A percentile compares a stretch with the other conserved stretches of the same genome.
Conservation (phyloP, 1,284 basidiomycete genomes). For the Violaceomyces palustris region DNA sequence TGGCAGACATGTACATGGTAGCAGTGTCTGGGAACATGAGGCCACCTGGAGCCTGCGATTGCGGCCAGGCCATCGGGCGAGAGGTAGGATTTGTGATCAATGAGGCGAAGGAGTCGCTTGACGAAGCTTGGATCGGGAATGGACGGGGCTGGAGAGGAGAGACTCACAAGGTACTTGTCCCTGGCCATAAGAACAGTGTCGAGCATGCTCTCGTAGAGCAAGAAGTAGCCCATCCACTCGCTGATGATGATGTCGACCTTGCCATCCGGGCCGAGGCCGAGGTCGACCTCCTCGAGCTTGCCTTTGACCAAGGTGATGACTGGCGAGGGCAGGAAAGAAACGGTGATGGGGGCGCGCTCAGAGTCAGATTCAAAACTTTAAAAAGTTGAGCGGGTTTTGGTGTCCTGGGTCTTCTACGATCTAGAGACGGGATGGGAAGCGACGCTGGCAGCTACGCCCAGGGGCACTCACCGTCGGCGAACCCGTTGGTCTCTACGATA, state of each 20-base stretch:
- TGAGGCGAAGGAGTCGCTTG: too few relatives aligned
- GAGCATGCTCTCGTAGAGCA: slow-evolving; percentile 96
- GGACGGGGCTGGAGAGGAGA: too few relatives aligned
- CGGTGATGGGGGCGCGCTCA: too few relatives aligned
- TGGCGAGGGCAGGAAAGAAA: too few relatives aligned
- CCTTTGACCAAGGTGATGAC: slow-evolving; percentile 90
- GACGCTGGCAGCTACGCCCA: neutral
- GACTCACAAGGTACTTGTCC: slow-evolving; percentile 92
- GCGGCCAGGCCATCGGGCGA: too few relatives aligned
- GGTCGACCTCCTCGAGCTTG: slow-evolving; percentile 81
- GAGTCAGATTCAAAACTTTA: too few relatives aligned
- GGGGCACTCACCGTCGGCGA: slow-evolving; percentile 63
- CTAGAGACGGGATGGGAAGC: neutral
- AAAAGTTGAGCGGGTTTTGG: too few relatives aligned
- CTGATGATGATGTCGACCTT: slow-evolving; percentile 90
- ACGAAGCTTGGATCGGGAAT: too few relatives aligned
- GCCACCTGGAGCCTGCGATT: slow-evolving; percentile 69
- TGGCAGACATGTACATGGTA: slow-evolving; percentile 87
- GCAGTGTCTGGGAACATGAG: slow-evolving; percentile 95
- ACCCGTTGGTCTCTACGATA: slow-evolving; percentile 93
- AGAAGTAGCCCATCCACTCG: slow-evolving; percentile 85
- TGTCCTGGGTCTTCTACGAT: too few relatives aligned
- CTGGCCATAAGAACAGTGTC: slow-evolving; percentile 94
- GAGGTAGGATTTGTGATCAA: too few relatives aligned
- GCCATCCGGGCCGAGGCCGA: slow-evolving; percentile 54